Conservation (phyloP, 2,329 filamentous ascomycete genomes). For the Alternaria brassicicola region DNA sequence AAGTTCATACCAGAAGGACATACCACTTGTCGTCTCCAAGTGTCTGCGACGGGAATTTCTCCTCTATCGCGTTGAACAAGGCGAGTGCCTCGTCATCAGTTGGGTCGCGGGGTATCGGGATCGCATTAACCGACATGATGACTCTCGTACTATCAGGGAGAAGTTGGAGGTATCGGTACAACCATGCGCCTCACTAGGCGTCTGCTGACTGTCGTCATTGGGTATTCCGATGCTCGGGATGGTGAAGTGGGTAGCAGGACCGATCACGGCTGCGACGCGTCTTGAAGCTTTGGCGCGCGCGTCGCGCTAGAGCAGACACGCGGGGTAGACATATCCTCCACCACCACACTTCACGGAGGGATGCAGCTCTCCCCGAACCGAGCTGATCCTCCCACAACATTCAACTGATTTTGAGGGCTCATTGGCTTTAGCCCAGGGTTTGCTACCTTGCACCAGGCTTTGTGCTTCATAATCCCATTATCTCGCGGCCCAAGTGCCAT, state of each 20-base stretch:
- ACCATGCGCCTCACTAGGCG: background rate
- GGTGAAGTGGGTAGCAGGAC: background rate
- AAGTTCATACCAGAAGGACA: constrained; percentile 46
- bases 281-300: background rate
- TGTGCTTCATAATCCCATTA: too few relatives aligned
- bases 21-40: constrained; percentile 57
- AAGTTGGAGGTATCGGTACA: background rate
- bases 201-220: background rate
- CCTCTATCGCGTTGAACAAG: constrained; percentile 53
- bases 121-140: constrained; percentile 21
- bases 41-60: constrained; percentile 51
- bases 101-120: constrained; percentile 35
- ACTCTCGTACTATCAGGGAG: background rate
- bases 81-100: constrained; percentile 48
- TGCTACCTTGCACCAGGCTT: too few relatives aligned
- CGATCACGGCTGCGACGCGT: background rate
- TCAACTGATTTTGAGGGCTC: background rate
- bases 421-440: too few relatives aligned
- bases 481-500: too few relatives aligned
- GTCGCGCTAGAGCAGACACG: background rate
- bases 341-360: background rate
- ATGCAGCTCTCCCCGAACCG: background rate
- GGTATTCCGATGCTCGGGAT: background rate
- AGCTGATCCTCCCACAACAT: background rate
- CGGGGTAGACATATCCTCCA: background rate